Percentiles rank a stretch among this genome's conserved stretches.
Conservation (phyloP, 202 grass and related monocot species). For the Elaeis oleifera region DNA sequence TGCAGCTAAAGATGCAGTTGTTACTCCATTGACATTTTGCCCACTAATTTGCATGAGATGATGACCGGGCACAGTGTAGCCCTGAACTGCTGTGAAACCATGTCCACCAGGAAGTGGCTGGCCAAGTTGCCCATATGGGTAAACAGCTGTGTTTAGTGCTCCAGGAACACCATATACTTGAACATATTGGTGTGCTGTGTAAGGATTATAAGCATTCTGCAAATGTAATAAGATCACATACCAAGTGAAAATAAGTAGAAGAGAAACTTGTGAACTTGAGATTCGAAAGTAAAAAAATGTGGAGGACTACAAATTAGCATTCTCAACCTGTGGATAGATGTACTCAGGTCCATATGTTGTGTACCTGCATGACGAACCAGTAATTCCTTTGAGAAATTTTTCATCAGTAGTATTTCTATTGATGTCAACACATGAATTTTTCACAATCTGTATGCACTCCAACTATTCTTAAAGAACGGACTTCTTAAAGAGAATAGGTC, state of each 20-base stretch:
- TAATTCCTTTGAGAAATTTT: not conserved
- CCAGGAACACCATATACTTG: conserved; percentile 49
- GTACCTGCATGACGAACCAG: conserved; percentile 40
- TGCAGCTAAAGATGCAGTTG: conserved; percentile 25
- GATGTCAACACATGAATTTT: too few species aligned
- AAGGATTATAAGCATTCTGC: conserved; percentile 65
- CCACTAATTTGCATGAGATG: conserved; percentile 37
- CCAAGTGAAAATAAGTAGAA: conserved; percentile 14
- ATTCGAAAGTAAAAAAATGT: not conserved
- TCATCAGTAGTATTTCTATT: too few species aligned
- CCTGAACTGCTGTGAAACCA: conserved; percentile 39
- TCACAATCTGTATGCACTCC: too few species aligned
- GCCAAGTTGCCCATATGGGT: conserved; percentile 58
- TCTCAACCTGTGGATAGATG: conserved; percentile 56
- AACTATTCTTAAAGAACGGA: too few species aligned
- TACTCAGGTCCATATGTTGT: conserved; percentile 64
- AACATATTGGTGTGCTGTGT: conserved; percentile 59
- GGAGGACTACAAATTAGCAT: conserved; percentile 17
- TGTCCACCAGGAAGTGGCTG: conserved; percentile 41
- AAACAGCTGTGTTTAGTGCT: conserved; percentile 41
- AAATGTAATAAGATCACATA: conserved; percentile 48
- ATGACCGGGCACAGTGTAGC: conserved; percentile 43
- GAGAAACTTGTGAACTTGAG: not conserved
- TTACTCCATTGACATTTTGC: conserved; percentile 42
- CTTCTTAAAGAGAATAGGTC: too few species aligned